Percentiles rank a stretch among this genome's conserved stretches.
phyloP scores from a whole-genome alignment of 805 yeast genomes.

The Yamadazyma sp. region DNA sequence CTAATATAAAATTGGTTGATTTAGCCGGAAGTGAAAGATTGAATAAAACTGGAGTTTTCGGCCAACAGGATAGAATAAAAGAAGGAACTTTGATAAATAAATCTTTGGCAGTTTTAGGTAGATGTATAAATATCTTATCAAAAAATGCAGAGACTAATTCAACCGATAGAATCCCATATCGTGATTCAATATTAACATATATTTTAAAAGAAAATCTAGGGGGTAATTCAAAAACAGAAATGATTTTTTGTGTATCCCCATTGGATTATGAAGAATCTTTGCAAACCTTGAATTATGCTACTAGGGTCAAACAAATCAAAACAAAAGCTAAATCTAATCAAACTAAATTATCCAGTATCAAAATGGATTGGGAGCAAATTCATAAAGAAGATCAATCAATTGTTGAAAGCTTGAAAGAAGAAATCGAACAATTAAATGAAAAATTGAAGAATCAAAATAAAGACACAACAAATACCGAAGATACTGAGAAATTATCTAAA shows the following conservation, averaged over 20 bases:
- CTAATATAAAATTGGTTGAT: constrained; percentile 70
- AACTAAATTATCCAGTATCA: constrained; percentile 22
- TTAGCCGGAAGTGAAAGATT: constrained; percentile 82
- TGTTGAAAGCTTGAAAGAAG: constrained; percentile 25
- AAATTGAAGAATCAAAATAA: constrained; percentile 14
- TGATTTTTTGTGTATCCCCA: constrained; percentile 86
- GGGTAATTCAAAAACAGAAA: constrained; percentile 82
- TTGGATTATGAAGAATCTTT: constrained; percentile 73
- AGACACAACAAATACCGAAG: not conserved
- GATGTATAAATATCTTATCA: constrained; percentile 52
- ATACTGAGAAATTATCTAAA: constrained; percentile 18
- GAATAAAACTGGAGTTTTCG: constrained; percentile 57
- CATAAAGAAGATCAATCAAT: constrained; percentile 23
- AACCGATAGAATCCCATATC: constrained; percentile 48
- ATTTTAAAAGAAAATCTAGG: constrained; percentile 71
- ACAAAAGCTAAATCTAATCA: constrained; percentile 53
- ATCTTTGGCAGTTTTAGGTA: constrained; percentile 72
- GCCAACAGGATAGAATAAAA: constrained; percentile 50
- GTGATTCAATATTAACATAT: constrained; percentile 78
- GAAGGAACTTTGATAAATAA: constrained; percentile 80
- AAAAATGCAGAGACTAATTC: constrained; percentile 30
- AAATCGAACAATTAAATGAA: constrained; percentile 28
- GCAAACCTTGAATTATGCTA: constrained; percentile 76
- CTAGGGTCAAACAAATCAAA: constrained; percentile 65
- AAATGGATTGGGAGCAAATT: constrained; percentile 32